phyloP scores from a whole-genome alignment of 2,329 filamentous ascomycete species.

The Parastagonospora nodorum region DNA sequence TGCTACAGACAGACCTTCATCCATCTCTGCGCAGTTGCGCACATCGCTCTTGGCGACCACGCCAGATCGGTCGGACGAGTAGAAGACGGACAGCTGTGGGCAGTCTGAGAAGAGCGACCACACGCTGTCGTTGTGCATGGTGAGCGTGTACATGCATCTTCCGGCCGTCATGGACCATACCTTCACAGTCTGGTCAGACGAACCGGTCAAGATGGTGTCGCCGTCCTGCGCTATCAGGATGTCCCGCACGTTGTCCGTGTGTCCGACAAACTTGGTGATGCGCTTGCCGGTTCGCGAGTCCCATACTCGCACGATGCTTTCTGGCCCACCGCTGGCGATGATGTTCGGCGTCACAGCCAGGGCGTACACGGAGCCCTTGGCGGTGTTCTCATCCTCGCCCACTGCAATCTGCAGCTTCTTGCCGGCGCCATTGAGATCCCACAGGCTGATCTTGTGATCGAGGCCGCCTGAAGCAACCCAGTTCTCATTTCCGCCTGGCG shows the following conservation, averaged over 20 bases:
- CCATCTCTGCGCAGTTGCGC: conserved; percentile 73
- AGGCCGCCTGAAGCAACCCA: conserved; percentile 96
- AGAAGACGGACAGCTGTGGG: conserved; percentile 85
- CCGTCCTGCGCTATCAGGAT: conserved; percentile 88
- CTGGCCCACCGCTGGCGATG: conserved; percentile 89
- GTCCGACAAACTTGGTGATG: conserved; percentile 94
- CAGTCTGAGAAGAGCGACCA: conserved; percentile 94
- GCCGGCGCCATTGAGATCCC: conserved; percentile 88
- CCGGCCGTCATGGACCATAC: conserved; percentile 96
- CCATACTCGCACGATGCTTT: conserved; percentile 91
- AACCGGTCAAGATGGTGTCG: conserved; percentile 90
- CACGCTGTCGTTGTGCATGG: conserved; percentile 98
- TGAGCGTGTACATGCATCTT: conserved; percentile 95
- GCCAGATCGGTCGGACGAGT: conserved; percentile 90
- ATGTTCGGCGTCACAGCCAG: conserved; percentile 79
- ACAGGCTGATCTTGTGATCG: conserved; percentile 88
- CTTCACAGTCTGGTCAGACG: conserved; percentile 96
- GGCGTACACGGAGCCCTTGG: conserved; percentile 96
- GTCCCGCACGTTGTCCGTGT: conserved; percentile 91
- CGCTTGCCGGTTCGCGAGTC: conserved; percentile 86
- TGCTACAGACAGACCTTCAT: conserved; percentile 89
- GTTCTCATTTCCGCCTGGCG: conserved; percentile 69
- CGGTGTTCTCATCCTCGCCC: conserved; percentile 75
- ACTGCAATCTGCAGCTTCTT: conserved; percentile 87
- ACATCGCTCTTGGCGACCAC: conserved; percentile 96